These are phyloP conservation scores for Harrya chromipes DNA, from an alignment of 768 basidiomycete species.

Conservation along the genomic window DNA sequence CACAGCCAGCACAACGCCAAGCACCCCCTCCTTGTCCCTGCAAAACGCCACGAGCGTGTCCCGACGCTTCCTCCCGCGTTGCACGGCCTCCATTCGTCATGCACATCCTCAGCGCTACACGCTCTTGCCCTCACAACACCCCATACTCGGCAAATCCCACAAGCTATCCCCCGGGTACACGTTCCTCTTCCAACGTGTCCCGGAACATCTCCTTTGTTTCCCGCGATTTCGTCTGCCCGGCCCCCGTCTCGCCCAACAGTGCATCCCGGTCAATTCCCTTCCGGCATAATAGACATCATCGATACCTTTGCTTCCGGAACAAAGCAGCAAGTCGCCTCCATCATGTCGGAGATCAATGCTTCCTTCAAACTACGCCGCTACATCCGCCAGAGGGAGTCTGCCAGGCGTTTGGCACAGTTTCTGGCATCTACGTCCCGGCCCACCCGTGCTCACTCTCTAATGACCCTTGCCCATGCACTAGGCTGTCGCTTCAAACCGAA, in stretches of 20 bases:
- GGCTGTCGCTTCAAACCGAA: slow-evolving; percentile 50
- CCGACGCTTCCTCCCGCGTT: slow-evolving; percentile 3
- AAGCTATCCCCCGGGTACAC: slow-evolving; percentile 3
- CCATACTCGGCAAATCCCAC: slow-evolving; percentile 9
- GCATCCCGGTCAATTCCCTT: slow-evolving; percentile 19
- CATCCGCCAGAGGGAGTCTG: slow-evolving; percentile 33
- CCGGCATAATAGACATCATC: slow-evolving; percentile 24
- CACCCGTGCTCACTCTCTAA: slow-evolving; percentile 40
- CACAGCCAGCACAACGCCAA: slow-evolving; percentile 53
- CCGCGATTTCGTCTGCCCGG: not conserved
- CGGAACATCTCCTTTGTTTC: not conserved
- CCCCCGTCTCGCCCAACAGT: not conserved
- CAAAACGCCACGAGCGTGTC: slow-evolving; percentile 15
- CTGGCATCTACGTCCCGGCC: slow-evolving; percentile 36
- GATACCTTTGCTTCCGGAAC: slow-evolving; percentile 22
- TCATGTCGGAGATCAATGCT: slow-evolving; percentile 17
- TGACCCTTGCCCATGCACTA: slow-evolving; percentile 46
- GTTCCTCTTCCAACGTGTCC: not conserved
- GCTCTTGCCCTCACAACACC: slow-evolving; percentile 6
- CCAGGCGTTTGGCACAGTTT: slow-evolving; percentile 32
- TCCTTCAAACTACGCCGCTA: slow-evolving; percentile 24
- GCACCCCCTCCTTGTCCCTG: slow-evolving; percentile 33
- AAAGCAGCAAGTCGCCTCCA: slow-evolving; percentile 3
- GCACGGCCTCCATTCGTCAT: slow-evolving; percentile 22
- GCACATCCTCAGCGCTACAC: slow-evolving; percentile 13